Conservation (phyloP, 2,329 filamentous ascomycete species). For the Beauveria bassiana region DNA sequence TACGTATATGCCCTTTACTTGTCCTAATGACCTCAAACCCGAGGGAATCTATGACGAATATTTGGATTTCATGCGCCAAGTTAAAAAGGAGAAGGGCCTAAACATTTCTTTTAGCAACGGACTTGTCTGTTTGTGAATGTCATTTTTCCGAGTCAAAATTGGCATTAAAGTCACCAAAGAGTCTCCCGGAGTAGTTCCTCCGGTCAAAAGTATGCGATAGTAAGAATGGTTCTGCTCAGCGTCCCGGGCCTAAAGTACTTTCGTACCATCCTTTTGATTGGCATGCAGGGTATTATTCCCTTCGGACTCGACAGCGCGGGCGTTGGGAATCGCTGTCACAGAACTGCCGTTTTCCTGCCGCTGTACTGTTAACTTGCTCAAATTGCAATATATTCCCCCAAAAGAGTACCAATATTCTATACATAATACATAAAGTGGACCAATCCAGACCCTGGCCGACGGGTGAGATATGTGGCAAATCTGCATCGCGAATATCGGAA, state of each 20-base stretch:
- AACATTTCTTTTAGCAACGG: slow-evolving; percentile 25
- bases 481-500: not conserved
- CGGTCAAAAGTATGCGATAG: not conserved
- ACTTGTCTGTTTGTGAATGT: not conserved
- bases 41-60: slow-evolving; percentile 24
- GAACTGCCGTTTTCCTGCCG: not conserved
- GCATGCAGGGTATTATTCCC: not conserved
- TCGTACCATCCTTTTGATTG: too few relatives aligned
- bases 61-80: slow-evolving; percentile 18
- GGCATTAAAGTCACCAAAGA: not conserved
- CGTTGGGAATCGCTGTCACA: not conserved
- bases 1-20: slow-evolving; percentile 25
- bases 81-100: slow-evolving; percentile 26
- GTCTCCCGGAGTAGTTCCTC: too few relatives aligned
- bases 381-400: not conserved
- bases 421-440: not conserved
- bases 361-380: not conserved
- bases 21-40: slow-evolving; percentile 19
- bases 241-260: too few relatives aligned
- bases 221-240: too few relatives aligned
- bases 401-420: not conserved
- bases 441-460: not conserved
- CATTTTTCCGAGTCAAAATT: not conserved
- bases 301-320: not conserved
- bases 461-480: not conserved